Conservation (phyloP, 2,329 filamentous ascomycete species). For the Ophiocordyceps australis region DNA sequence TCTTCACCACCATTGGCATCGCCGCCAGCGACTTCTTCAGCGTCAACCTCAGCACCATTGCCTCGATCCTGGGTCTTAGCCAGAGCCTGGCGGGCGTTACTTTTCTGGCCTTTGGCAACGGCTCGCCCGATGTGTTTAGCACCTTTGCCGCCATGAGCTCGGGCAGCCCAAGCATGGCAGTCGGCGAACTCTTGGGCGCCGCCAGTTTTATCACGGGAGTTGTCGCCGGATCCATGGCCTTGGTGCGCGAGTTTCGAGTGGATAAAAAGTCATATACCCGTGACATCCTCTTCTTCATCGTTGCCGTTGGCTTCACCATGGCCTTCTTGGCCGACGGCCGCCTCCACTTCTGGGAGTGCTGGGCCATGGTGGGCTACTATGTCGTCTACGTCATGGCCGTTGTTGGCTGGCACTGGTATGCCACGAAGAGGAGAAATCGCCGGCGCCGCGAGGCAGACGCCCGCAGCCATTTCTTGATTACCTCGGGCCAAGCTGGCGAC, state of each 20-base stretch:
- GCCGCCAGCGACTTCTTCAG: slow-evolving; percentile 98
- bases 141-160: slow-evolving; percentile 97
- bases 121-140: slow-evolving; percentile 94
- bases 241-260: slow-evolving; percentile 90
- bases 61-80: slow-evolving; percentile 75
- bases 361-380: slow-evolving; percentile 81
- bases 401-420: slow-evolving; percentile 81
- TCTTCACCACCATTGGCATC: slow-evolving; percentile 95
- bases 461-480: slow-evolving; percentile 52
- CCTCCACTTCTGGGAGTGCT: slow-evolving; percentile 77
- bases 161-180: slow-evolving; percentile 88
- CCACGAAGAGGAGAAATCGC: slow-evolving; percentile 39
- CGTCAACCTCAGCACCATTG: slow-evolving; percentile 87
- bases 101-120: slow-evolving; percentile 92
- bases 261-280: slow-evolving; percentile 77
- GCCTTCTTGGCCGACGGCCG: slow-evolving; percentile 71
- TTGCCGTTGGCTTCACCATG: slow-evolving; percentile 75
- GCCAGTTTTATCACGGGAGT: slow-evolving; percentile 94
- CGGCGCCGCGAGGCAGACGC: slow-evolving; percentile 52
- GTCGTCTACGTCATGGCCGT: slow-evolving; percentile 77
- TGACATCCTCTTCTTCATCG: slow-evolving; percentile 82
- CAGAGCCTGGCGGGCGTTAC: slow-evolving; percentile 94
- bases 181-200: slow-evolving; percentile 88
- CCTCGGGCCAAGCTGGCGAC: slow-evolving; percentile 29
- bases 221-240: slow-evolving; percentile 89